Base-by-base conservation (phyloP, 306 rosid genomes). In the Spatholobus suberectus region DNA sequence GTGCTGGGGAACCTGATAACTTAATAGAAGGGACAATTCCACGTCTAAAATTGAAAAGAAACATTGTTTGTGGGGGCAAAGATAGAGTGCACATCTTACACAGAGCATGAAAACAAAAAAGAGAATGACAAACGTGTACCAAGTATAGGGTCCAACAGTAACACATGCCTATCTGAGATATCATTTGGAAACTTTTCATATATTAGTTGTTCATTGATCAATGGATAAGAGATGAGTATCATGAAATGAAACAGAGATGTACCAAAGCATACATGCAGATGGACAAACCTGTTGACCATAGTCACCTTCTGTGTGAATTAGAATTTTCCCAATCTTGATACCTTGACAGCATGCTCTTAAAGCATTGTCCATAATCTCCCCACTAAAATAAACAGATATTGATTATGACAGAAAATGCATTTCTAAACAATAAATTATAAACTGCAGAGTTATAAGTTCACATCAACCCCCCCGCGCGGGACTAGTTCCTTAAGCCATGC, bases 301-400 rank as follows among this genome's bases (percentile, higher is more conserved):
- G 86, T 92, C 99, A 55, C 99, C 99, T 91, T 96, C 99, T 81
- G 98, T 89, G 70, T 96, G 99, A 85, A 96, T 96, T 69, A 94
- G 91, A 87, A 94, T 96, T 89, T 96, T 96, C 65, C 99, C 99
- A 78, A 96, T 96, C 93, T 96, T 96, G 85, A 96, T 96, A 83
- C 99, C 99, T 88, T 96, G 92, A 82, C 99, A 94, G 81, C 99
- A 96, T 67, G 98, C 98, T 75, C 99, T 89, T 83, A 96, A 83
- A 73, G 99, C 99, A 82, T 96, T 96, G 87, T 96, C 99, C 99
- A 96, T 96, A 81, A 98, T 96, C 91, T 96, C 99, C 35, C 99
- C 99, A 79, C 99, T 96, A 90, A 77, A 77, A 86, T 78, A 8
- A 55, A 58, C 55, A 47, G 74, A 75, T 27, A 63, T 69, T 32